Evolutionary conservation across 495 filamentous ascomycete species (phyloP).

Genomic region (Podospora anserina): DNA sequence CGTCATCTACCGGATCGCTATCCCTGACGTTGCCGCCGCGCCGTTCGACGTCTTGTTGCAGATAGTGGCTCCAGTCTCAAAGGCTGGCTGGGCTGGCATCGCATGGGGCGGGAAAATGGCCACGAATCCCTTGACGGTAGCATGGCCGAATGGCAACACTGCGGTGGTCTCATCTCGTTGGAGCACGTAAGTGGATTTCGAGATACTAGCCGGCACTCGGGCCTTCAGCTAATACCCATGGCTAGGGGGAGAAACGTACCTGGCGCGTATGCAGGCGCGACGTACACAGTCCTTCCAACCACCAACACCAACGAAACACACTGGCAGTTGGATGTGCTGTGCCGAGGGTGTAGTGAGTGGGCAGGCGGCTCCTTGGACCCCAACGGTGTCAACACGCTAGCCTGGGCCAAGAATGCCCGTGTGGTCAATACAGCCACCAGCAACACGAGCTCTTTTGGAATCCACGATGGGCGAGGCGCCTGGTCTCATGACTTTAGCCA

Average conservation of each 20-base stretch:
- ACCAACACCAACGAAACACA: constrained; percentile 46
- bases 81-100: constrained; percentile 45
- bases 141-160: constrained; percentile 38
- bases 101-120: constrained; percentile 52
- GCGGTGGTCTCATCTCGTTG: constrained; percentile 44
- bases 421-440: constrained; percentile 21
- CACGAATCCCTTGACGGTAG: constrained; percentile 47
- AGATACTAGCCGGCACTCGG: background rate
- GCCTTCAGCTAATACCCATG: background rate
- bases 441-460: constrained; percentile 30
- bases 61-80: constrained; percentile 40
- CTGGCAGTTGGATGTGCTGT: constrained; percentile 48
- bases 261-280: constrained; percentile 39
- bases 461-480: constrained; percentile 27
- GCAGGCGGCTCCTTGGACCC: constrained; percentile 30
- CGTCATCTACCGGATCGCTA: constrained; percentile 47
- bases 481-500: constrained; percentile 30
- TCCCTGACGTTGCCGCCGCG: constrained; percentile 40
- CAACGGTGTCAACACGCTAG: constrained; percentile 29
- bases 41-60: constrained; percentile 50
- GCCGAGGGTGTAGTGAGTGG: constrained; percentile 45
- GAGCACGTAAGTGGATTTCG: constrained; percentile 37
- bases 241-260: constrained; percentile 39
- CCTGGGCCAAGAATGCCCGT: constrained; percentile 28
- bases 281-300: constrained; percentile 43